Conservation (phyloP, 345 rosid genomes). For the Psidium guajava region DNA sequence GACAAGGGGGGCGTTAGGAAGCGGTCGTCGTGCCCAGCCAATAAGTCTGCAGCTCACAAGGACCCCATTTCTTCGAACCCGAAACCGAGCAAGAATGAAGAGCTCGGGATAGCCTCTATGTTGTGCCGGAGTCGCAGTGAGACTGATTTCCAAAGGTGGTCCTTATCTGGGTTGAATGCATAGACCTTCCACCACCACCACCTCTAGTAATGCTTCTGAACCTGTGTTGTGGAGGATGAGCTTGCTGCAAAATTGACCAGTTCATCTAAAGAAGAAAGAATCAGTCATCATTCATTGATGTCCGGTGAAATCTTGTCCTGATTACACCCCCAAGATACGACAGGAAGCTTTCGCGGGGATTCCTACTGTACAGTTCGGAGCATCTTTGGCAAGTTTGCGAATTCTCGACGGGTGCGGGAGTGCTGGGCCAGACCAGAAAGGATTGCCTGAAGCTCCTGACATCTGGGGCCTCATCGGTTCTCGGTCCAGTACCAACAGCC, state of each 20-base stretch:
- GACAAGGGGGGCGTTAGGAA: not conserved
- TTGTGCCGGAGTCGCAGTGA: not conserved
- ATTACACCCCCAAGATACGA: constrained; percentile 3
- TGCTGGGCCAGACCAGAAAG: not conserved
- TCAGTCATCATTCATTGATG: constrained; percentile 1
- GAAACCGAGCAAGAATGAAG: not conserved
- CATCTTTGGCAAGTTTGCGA: constrained; percentile 11
- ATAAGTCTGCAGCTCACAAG: not conserved
- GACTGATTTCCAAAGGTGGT: not conserved
- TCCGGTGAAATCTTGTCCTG: not conserved
- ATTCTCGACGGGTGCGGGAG: not conserved
- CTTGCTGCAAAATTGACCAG: not conserved
- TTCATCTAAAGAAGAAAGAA: not conserved
- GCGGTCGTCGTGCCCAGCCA: not conserved
- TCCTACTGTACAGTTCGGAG: not conserved
- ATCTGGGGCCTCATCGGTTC: not conserved
- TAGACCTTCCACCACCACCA: not conserved
- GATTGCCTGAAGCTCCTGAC: not conserved
- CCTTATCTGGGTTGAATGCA: not conserved
- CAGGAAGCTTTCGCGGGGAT: constrained; percentile 1
- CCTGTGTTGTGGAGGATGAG: not conserved
- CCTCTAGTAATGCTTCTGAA: not conserved
- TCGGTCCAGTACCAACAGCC: constrained; percentile 16
- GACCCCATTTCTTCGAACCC: not conserved
- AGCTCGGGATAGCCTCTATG: not conserved